These are phyloP conservation scores for Vanrija pseudolonga DNA, from an alignment of 1,284 basidiomycete species.

Conservation along the genomic window DNA sequence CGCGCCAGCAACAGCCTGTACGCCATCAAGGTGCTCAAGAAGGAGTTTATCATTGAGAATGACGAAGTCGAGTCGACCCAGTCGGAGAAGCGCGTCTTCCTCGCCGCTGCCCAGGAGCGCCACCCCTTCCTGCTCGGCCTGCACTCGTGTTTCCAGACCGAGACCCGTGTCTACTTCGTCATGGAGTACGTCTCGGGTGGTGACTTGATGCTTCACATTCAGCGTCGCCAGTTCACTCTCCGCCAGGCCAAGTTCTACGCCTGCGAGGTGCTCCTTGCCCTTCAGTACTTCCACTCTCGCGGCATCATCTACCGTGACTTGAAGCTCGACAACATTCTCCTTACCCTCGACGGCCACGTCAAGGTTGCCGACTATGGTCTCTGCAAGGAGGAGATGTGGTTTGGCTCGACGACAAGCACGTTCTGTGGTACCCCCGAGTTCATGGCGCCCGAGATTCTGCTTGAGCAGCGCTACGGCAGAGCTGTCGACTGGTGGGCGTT, in stretches of 20 bases:
- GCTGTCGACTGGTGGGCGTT: slow-evolving; percentile 99
- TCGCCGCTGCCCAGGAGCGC: slow-evolving; percentile 90
- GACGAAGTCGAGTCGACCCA: slow-evolving; percentile 99
- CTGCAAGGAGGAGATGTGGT: slow-evolving; percentile 99
- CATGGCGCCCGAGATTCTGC: slow-evolving; percentile 99
- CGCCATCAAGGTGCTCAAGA: slow-evolving; percentile 99
- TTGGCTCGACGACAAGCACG: slow-evolving; percentile 92
- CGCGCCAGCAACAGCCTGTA: slow-evolving; percentile 83
- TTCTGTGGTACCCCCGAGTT: slow-evolving; percentile 99
- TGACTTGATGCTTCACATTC: slow-evolving; percentile 77
- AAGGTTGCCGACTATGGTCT: slow-evolving; percentile 99
- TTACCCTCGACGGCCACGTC: slow-evolving; percentile 95
- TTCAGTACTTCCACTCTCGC: slow-evolving; percentile 98
- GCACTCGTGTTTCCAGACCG: slow-evolving; percentile 99
- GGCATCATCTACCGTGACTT: slow-evolving; percentile 93
- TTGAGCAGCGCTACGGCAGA: slow-evolving; percentile 96
- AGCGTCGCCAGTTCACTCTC: slow-evolving; percentile 73
- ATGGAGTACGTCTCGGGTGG: slow-evolving; percentile 76
- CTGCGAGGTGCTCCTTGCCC: slow-evolving; percentile 90
- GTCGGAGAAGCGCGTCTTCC: slow-evolving; percentile 97
- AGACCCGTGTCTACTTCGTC: slow-evolving; percentile 87
- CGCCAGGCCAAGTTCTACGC: slow-evolving; percentile 96
- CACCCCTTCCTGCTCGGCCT: slow-evolving; percentile 96
- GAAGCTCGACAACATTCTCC: slow-evolving; percentile 96
- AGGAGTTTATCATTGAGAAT: slow-evolving; percentile 99